Percentiles rank a stretch among this genome's conserved stretches.
Evolutionary conservation across 176 grass and related monocot genomes (phyloP).

Genomic region (Pontederia paniculata): DNA sequence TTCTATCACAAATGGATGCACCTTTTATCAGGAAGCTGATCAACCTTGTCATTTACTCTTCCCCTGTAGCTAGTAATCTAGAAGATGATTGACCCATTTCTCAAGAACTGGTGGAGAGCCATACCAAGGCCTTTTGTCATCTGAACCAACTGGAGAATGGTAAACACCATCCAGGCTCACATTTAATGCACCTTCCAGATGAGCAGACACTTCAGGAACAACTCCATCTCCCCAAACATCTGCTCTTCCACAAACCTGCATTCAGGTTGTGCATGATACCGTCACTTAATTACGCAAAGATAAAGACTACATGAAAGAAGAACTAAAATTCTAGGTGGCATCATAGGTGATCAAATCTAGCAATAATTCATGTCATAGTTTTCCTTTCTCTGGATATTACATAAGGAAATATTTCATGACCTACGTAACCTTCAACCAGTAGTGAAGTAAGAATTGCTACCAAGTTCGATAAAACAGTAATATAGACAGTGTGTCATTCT

Average conservation of each 20-base stretch:
- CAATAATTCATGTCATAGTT: too few species aligned
- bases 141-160: constrained; percentile 83
- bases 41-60: neutral
- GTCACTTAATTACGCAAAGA: neutral
- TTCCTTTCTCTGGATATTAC: too few species aligned
- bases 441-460: too few species aligned
- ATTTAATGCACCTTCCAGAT: constrained; percentile 79
- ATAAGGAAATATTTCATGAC: too few species aligned
- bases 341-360: too few species aligned
- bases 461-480: too few species aligned
- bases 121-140: constrained; percentile 75
- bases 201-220: constrained; percentile 75
- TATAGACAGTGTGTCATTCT: too few species aligned
- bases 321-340: too few species aligned
- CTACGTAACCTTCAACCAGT: too few species aligned
- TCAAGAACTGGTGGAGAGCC: constrained; percentile 62
- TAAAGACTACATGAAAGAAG: too few species aligned
- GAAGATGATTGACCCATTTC: constrained; percentile 82
- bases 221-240: constrained; percentile 89
- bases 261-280: neutral
- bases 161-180: constrained; percentile 81
- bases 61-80: constrained; percentile 2
- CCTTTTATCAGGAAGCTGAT: too few species aligned
- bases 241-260: constrained; percentile 62
- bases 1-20: too few species aligned